Base-by-base conservation (phyloP, 2,329 filamentous ascomycete species). In the Phialophora expanda region DNA sequence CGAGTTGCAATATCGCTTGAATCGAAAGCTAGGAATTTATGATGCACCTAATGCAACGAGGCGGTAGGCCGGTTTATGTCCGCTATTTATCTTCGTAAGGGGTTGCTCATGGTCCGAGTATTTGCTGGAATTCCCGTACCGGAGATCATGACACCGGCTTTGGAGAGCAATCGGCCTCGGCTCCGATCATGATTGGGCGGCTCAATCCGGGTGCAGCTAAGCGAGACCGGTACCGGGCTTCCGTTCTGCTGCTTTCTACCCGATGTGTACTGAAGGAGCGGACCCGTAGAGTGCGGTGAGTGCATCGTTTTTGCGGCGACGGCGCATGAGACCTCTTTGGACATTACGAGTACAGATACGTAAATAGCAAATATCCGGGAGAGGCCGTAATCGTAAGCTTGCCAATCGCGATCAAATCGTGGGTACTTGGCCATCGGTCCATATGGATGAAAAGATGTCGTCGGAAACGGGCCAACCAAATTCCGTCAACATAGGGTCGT, bases 401-500 rank as follows among this genome's bases (percentile, higher is more conserved):
- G 20, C 20, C 17, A 48, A 20, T 48, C 44, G 8, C 26, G 12
- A 24, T 64, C 46, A 66, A 22, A 64, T 56, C 12, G 57, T 32
- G 22, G 44, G 56, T 14, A 58, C 51, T 8, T 41, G 26, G 17
- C 46, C 56, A 32, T 69, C 67, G 8, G 59, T 44, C 67, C 67
- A 69, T n/a, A 66, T 50, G 0, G 67, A 55, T 5, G 67, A 67
- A 41, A 69, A 67, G 22, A 67, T 64, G 34, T 69, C 67, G 24
- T 69, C 65, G 17, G 56, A 61, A 38, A 66, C 44, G 30, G 67
- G 62, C 62, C 65, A 67, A 34, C 67, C 67, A n/a, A 69, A 67
- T 30, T 69, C 67, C 12, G 60, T 51, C 56, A 67, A 34, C 65
- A 69, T 69, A 17, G 67, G 67, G 44, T 69, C 67, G 41, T 69